Evolutionary conservation across 2,329 filamentous ascomycete genomes (phyloP).

Genomic region (Seiridium cupressi): DNA sequence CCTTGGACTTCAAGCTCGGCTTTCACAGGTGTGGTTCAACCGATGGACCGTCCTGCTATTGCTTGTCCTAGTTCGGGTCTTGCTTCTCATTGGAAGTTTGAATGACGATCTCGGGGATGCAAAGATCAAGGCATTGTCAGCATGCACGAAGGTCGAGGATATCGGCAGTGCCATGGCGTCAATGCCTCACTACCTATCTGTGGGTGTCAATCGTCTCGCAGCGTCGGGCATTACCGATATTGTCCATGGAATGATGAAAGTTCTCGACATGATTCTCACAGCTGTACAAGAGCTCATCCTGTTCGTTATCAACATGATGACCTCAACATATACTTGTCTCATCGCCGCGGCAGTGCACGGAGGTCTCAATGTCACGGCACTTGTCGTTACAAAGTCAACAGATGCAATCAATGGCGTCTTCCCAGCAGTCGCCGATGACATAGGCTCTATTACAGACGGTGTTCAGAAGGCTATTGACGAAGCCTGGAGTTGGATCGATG

Average conservation of each 20-base stretch:
- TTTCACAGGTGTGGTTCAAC: constrained; percentile 98
- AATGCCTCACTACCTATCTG: constrained; percentile 93
- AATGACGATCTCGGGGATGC: constrained; percentile 74
- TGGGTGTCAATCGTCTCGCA: constrained; percentile 83
- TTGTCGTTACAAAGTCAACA: constrained; percentile 37
- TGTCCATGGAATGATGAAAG: constrained; percentile 74
- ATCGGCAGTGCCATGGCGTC: constrained; percentile 95
- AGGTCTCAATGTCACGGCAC: constrained; percentile 65
- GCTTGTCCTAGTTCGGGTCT: constrained; percentile 77
- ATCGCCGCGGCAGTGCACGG: constrained; percentile 81
- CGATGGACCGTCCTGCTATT: constrained; percentile 90
- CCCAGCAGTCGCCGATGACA: constrained; percentile 32
- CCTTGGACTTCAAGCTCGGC: constrained; percentile 80
- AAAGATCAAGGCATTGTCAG: constrained; percentile 77
- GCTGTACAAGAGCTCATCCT: constrained; percentile 84
- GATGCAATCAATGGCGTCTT: constrained; percentile 52
- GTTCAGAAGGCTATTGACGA: constrained; percentile 56
- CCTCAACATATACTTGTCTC: constrained; percentile 85
- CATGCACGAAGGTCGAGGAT: constrained; percentile 89
- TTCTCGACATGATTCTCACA: constrained; percentile 76
- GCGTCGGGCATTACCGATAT: constrained; percentile 77
- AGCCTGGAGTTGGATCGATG: constrained; percentile 53
- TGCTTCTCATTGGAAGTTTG: constrained; percentile 73
- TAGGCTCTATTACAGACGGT: constrained; percentile 48
- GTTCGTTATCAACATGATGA: constrained; percentile 90